phyloP scores from a whole-genome alignment of 2,329 filamentous ascomycete genomes.

The Albifimbria verrucaria region DNA sequence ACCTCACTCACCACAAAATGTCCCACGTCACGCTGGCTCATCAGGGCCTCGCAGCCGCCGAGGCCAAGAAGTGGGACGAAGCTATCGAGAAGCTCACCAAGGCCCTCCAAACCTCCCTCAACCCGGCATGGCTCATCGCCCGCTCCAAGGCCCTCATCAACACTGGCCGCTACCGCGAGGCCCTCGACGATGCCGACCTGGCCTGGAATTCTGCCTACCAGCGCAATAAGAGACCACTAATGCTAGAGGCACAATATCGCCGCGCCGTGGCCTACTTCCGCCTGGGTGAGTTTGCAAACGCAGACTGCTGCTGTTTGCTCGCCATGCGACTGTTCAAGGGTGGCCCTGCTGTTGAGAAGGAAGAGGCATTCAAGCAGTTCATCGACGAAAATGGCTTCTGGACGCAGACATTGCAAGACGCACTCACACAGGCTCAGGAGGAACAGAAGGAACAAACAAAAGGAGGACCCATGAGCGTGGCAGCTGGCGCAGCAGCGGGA shows the following conservation, averaged over 20 bases:
- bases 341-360: conserved; percentile 24
- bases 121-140: conserved; percentile 76
- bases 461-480: conserved; percentile 1
- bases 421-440: conserved; percentile 21
- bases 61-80: conserved; percentile 58
- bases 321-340: conserved; percentile 38
- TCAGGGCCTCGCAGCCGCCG: conserved; percentile 63
- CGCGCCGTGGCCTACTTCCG: conserved; percentile 72
- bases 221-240: conserved; percentile 70
- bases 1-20: conserved; percentile 34
- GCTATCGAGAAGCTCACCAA: conserved; percentile 67
- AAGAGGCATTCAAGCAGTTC: conserved; percentile 22
- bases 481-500: conserved; percentile 1
- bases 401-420: conserved; percentile 31
- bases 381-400: conserved; percentile 48
- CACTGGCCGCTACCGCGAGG: conserved; percentile 55
- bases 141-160: conserved; percentile 77
- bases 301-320: conserved; percentile 66
- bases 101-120: conserved; percentile 63
- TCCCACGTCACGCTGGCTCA: conserved; percentile 48
- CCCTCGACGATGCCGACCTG: conserved; percentile 67
- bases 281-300: conserved; percentile 69
- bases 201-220: conserved; percentile 60
- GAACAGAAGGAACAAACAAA: conserved; percentile 24
- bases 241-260: conserved; percentile 78